A percentile compares a stretch with the other conserved stretches of the same genome.
Conservation (phyloP, 257 asterid genomes). For the Phtheirospermum japonicum region DNA sequence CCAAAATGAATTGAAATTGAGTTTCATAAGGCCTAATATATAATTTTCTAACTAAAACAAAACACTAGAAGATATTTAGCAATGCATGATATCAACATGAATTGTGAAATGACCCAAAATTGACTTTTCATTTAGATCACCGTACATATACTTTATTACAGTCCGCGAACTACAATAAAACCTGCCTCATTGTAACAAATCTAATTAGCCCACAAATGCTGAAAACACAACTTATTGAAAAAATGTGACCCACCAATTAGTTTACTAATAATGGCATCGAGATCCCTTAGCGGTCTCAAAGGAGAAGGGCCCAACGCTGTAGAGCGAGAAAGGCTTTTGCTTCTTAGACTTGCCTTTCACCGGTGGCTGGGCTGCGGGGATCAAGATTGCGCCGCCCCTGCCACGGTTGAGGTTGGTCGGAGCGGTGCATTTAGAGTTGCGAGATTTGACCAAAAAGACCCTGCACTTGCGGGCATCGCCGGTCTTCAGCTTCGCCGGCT, state of each 20-base stretch:
- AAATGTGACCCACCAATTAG: not conserved
- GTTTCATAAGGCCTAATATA: no score
- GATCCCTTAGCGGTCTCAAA: slow-evolving; percentile 36
- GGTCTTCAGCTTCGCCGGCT: slow-evolving; percentile 27
- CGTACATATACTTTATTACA: no score
- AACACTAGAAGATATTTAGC: no score
- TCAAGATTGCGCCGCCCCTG: slow-evolving; percentile 32
- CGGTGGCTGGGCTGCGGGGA: slow-evolving; percentile 22
- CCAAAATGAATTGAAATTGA: no score
- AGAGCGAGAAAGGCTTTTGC: slow-evolving; percentile 21
- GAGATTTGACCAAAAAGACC: slow-evolving; percentile 36
- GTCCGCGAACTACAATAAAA: no score
- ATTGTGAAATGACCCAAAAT: no score
- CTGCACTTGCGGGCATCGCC: slow-evolving; percentile 34
- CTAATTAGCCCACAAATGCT: no score
- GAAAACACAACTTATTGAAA: no score
- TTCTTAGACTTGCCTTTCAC: not conserved
- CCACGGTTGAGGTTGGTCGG: slow-evolving; percentile 41
- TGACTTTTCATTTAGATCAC: no score
- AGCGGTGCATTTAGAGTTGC: slow-evolving; percentile 28
- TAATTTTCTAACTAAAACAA: no score
- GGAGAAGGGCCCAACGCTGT: slow-evolving; percentile 48
- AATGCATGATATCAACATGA: no score
- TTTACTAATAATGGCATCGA: slow-evolving; percentile 25
- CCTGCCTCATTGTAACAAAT: no score